Conservation (phyloP, 176 grass and related monocot species). For the Cenchrus fungigraminus region DNA sequence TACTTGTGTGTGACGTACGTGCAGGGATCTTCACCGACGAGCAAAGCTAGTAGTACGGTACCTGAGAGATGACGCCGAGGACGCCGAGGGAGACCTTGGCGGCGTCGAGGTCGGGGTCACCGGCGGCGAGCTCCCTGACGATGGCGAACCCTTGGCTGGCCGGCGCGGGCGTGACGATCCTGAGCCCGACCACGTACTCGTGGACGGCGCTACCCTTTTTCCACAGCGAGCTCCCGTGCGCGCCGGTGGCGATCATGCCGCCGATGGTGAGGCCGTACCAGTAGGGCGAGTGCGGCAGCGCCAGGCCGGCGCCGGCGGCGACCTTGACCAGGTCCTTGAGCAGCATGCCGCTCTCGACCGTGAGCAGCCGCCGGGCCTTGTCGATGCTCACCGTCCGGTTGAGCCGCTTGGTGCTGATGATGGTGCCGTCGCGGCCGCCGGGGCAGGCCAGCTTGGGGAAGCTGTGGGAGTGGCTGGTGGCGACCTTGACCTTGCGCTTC, state of each 20-base stretch:
- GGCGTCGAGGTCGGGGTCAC: constrained; percentile 5
- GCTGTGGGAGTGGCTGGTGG: constrained; percentile 32
- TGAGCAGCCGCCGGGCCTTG: background rate
- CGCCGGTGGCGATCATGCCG: constrained; percentile 26
- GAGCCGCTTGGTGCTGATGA: constrained; percentile 25
- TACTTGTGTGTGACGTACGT: too few relatives aligned
- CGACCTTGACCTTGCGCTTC: constrained; percentile 7
- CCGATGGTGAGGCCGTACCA: constrained; percentile 35
- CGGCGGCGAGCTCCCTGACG: constrained; percentile 1
- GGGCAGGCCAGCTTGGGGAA: constrained; percentile 32
- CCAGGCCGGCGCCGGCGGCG: background rate
- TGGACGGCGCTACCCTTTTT: constrained; percentile 23
- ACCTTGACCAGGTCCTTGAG: background rate
- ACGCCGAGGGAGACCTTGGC: constrained; percentile 33
- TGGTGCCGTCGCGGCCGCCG: constrained; percentile 21
- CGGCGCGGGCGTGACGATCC: constrained; percentile 29
- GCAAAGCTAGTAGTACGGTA: background rate
- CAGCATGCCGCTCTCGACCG: constrained; percentile 36
- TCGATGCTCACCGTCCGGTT: constrained; percentile 10
- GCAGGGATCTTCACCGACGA: too few relatives aligned
- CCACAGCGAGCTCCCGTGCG: constrained; percentile 30
- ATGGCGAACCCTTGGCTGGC: constrained; percentile 23
- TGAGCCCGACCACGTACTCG: constrained; percentile 15
- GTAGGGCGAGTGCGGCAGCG: constrained; percentile 27
- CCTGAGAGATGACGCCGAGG: constrained; percentile 37